Conservation (phyloP, 2,329 filamentous ascomycete genomes). For the Cordyceps militaris region DNA sequence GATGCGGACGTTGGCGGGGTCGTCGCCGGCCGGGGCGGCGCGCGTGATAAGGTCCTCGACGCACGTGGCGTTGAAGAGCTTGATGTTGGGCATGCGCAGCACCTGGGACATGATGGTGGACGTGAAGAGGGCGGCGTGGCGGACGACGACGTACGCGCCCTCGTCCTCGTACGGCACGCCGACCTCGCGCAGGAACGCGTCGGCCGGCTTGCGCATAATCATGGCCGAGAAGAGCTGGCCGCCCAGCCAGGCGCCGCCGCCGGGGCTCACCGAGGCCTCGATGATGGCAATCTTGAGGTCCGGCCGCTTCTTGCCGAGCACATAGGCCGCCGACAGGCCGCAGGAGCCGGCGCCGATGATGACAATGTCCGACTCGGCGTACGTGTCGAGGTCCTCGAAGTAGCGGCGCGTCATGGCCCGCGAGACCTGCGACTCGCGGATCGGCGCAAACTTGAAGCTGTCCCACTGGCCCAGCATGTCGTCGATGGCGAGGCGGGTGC, state of each 20-base stretch:
- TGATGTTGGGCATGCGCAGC: slow-evolving; percentile 78
- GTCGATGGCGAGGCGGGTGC: slow-evolving; percentile 42
- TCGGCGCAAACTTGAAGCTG: slow-evolving; percentile 72
- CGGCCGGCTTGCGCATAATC: slow-evolving; percentile 89
- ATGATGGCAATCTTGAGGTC: slow-evolving; percentile 89
- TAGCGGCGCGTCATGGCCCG: slow-evolving; percentile 91
- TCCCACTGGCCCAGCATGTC: slow-evolving; percentile 74
- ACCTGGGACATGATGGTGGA: slow-evolving; percentile 80
- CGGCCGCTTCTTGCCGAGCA: slow-evolving; percentile 73
- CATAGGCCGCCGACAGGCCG: slow-evolving; percentile 77
- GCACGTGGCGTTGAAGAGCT: slow-evolving; percentile 91
- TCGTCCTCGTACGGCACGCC: slow-evolving; percentile 85
- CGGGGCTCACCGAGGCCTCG: slow-evolving; percentile 80
- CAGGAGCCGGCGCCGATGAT: slow-evolving; percentile 88
- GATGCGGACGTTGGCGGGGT: slow-evolving; percentile 51
- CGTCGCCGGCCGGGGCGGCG: slow-evolving; percentile 40
- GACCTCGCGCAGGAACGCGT: slow-evolving; percentile 73
- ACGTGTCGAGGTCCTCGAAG: slow-evolving; percentile 81
- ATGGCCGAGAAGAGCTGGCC: slow-evolving; percentile 93
- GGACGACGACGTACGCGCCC: slow-evolving; percentile 82
- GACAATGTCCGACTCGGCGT: slow-evolving; percentile 90
- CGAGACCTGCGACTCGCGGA: slow-evolving; percentile 86
- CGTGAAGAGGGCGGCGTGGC: slow-evolving; percentile 89
- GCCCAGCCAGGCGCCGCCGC: slow-evolving; percentile 86
- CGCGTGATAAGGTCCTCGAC: slow-evolving; percentile 92